These are phyloP conservation scores for Dimocarpus longan DNA, from an alignment of 345 rosid species.

Conservation along the genomic window DNA sequence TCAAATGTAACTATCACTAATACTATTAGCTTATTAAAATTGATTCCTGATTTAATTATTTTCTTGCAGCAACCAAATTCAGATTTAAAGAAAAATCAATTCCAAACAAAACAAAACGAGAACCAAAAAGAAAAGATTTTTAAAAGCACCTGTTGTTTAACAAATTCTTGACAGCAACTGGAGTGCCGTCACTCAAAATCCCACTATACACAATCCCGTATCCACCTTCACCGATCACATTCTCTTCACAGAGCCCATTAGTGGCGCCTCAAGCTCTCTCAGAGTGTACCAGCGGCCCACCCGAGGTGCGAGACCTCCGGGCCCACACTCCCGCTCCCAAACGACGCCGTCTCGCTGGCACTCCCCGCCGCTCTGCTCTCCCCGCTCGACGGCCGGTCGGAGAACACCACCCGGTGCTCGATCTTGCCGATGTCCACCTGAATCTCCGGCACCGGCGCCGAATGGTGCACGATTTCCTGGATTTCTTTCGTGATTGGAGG, in stretches of 20 bases:
- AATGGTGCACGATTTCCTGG: constrained; percentile 64
- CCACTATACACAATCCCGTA: constrained; percentile 94
- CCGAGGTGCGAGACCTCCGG: constrained; percentile 97
- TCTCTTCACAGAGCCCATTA: constrained; percentile 76
- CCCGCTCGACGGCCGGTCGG: constrained; percentile 68
- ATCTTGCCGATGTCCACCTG: constrained; percentile 84
- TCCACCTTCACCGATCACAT: constrained; percentile 98
- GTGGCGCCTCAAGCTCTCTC: constrained; percentile 90
- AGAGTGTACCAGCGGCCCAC: constrained; percentile 96
- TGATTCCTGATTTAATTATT: not conserved
- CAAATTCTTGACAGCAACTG: constrained; percentile 86
- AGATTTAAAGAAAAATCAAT: not conserved
- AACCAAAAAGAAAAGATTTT: not conserved
- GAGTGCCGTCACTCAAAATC: constrained; percentile 72
- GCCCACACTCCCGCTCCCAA: constrained; percentile 66
- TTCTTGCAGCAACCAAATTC: not conserved
- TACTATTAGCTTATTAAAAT: not conserved
- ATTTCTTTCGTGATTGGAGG: constrained; percentile 88
- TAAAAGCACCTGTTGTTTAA: constrained; percentile 74
- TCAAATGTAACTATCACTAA: not conserved
- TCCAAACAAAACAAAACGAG: not conserved
- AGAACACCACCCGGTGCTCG: constrained; percentile 90
- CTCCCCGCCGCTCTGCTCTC: constrained; percentile 77
- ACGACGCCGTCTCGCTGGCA: constrained; percentile 64
- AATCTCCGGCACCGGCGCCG: constrained; percentile 61